Evolutionary conservation across 345 rosid species (phyloP).

Genomic region (Eucalyptus tenuipes): DNA sequence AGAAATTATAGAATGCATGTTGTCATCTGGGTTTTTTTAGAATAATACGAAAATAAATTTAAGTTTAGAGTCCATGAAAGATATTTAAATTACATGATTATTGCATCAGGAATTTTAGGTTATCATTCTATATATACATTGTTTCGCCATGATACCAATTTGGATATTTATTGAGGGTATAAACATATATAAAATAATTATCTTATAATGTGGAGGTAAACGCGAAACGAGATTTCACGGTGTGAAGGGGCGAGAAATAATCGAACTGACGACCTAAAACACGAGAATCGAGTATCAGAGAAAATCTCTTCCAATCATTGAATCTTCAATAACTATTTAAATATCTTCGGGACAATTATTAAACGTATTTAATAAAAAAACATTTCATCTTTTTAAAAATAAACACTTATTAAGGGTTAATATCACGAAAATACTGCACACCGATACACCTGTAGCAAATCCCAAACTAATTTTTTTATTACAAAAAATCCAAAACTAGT

Average conservation of each 20-base stretch:
- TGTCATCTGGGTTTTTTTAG: background rate
- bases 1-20: background rate
- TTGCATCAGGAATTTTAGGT: background rate
- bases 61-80: background rate
- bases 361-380: background rate
- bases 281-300: background rate
- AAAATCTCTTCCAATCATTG: background rate
- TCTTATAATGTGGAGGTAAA: background rate
- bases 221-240: background rate
- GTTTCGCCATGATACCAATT: background rate
- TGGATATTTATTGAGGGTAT: background rate
- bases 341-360: background rate
- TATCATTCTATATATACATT: background rate
- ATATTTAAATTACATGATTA: background rate
- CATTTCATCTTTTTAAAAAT: background rate
- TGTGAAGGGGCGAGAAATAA: background rate
- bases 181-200: background rate
- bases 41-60: background rate
- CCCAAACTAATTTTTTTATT: rapidly evolving
- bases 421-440: background rate
- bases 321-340: background rate
- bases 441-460: too few species aligned
- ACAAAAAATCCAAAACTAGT: too few species aligned
- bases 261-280: background rate
- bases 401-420: background rate